Evolutionary conservation across 371 early-diverging fungal species (phyloP).

Genomic region (Gilbertella persicaria): DNA sequence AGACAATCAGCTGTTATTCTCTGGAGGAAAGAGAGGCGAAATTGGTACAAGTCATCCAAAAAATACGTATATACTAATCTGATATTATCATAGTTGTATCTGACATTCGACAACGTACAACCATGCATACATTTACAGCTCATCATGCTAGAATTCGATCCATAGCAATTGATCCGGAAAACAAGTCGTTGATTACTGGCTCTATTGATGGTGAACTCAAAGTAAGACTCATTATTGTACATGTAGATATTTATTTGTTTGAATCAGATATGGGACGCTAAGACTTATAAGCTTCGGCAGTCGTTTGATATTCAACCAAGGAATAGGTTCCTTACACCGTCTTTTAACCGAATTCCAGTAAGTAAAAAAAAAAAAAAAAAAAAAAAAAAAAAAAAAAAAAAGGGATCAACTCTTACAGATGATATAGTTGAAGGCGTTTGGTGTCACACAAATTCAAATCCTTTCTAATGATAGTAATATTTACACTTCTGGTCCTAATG

Average conservation of each 20-base stretch:
- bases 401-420: background rate
- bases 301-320: constrained; percentile 57
- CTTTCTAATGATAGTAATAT: constrained; percentile 25
- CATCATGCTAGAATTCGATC: constrained; percentile 72
- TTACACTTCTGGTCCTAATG: constrained; percentile 50
- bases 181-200: constrained; percentile 64
- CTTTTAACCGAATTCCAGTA: constrained; percentile 62
- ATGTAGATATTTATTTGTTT: background rate
- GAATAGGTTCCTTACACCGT: constrained; percentile 58
- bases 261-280: constrained; percentile 66
- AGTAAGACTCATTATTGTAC: constrained; percentile 23
- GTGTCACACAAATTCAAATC: constrained; percentile 50
- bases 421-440: constrained; percentile 49
- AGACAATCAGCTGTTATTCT: constrained; percentile 61
- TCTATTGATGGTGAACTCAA: constrained; percentile 63
- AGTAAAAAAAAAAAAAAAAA: constrained; percentile 12
- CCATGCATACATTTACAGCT: constrained; percentile 71
- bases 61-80: background rate
- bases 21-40: constrained; percentile 79
- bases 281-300: constrained; percentile 56
- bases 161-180: constrained; percentile 62
- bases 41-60: constrained; percentile 55
- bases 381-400: background rate
- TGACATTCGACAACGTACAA: constrained; percentile 71
- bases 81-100: constrained; percentile 56